Percentiles rank a stretch among this genome's conserved stretches.
phyloP scores from a whole-genome alignment of 768 basidiomycete species.

The Leucocoprinus leucothites region DNA sequence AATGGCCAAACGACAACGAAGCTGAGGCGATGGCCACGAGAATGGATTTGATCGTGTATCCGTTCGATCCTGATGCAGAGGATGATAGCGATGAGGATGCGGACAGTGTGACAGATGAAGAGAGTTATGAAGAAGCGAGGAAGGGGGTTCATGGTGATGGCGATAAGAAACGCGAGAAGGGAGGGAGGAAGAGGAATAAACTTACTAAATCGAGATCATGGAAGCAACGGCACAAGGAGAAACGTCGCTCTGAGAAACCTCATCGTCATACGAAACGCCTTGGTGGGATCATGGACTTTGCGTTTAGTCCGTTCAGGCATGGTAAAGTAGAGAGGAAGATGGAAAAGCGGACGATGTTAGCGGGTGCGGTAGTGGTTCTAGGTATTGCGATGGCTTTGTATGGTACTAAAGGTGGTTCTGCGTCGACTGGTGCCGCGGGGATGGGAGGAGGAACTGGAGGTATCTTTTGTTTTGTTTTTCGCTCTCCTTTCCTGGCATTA shows the following conservation, averaged over 20 bases:
- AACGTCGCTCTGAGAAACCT: background rate
- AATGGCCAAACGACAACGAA: constrained; percentile 48
- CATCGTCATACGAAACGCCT: no score
- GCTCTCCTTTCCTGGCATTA: background rate
- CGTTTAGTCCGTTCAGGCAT: background rate
- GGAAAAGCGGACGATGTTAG: constrained; percentile 46
- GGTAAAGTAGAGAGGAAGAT: constrained; percentile 11
- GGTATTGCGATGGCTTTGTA: constrained; percentile 70
- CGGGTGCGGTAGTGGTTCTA: constrained; percentile 65
- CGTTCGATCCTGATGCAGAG: constrained; percentile 24
- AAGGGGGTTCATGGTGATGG: background rate
- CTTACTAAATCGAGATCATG: constrained; percentile 17
- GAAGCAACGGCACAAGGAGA: background rate
- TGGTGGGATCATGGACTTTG: constrained; percentile 1
- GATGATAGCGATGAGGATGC: constrained; percentile 17
- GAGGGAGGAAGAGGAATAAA: constrained; percentile 20
- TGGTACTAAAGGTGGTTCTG: constrained; percentile 27
- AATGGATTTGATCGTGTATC: constrained; percentile 57
- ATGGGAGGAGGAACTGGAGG: constrained; percentile 15
- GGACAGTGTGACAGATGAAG: constrained; percentile 7
- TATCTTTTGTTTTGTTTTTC: background rate
- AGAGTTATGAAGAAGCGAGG: constrained; percentile 6
- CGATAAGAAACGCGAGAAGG: constrained; percentile 12
- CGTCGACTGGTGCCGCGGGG: constrained; percentile 11
- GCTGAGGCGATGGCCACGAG: constrained; percentile 59